Evolutionary conservation across 768 basidiomycete genomes (phyloP), one percentile per base, ranked within the genome.

Genomic region (Rhizopogon vinicolor): DNA sequence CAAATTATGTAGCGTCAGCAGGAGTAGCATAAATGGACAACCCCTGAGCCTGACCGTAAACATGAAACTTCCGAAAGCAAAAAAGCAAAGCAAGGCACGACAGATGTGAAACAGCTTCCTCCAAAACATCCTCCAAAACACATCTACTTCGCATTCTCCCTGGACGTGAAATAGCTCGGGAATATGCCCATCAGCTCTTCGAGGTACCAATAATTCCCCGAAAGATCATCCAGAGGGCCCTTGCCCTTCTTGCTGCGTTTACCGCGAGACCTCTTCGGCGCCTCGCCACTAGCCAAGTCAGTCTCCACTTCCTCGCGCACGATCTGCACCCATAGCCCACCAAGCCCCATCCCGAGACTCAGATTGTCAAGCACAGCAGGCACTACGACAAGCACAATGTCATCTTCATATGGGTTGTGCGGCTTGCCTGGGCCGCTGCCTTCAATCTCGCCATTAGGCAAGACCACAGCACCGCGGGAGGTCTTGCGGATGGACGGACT

Each of bases 251-350:
- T 68, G 54, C 63, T 59, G 31, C 44, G 44, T 14, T 49, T 49
- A 25, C 2, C 51, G 5, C 29, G 33, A 5, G 41, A 18, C 31
- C 50, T 60, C 5, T 61, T 64, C 1, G 55, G 52, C 0, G 19
- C 46, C 13, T 18, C 41, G 16, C 0, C 22, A 10, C 60, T 58
- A 29, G 56, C 62, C 42, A 52, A 53, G 1, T 37, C 60, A 7
- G 48, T 51, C 1, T 52, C 60, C 44, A 58, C 49, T 10, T 65
- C 54, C 46, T 60, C 65, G 31, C 81, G 76, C 29, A 70, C 81
- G 12, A 89, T 74, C 69, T 91, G 87, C 19, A 89, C 80, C 81
- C 83, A 91, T 44, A 83, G 80, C 18, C 80, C 86, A 3, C 77
- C 78, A 13, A 90, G 59, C 0, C 84, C 85, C 5, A 75, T 69